Evolutionary conservation across 192 early-diverging fungal genomes (phyloP), one percentile per base, ranked within the genome.

Genomic region (Coemansia sp.): DNA sequence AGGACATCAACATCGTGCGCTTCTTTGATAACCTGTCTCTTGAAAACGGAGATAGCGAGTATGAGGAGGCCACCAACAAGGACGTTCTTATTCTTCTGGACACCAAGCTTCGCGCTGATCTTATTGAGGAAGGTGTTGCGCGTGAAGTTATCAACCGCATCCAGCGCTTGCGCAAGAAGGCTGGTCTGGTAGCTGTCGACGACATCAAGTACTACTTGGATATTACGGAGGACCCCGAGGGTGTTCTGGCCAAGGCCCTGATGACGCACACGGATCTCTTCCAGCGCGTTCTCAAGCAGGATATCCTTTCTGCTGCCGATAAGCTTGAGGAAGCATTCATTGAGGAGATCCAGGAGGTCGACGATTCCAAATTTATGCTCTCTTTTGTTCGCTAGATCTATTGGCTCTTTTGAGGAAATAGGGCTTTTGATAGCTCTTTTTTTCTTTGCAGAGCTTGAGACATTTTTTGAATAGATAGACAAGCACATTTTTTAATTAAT

Each of bases 71-170:
- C 45, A 85, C 82, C 9, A 91, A 93, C 68, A 88, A 86, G 74
- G 91, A 94, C 56, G 92, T 92, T 8, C 77, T 99, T 22, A 90
- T 98, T 57, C 86, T 99, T 67, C 73, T 99, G 71, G 95, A 98
- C 77, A 84, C 84, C 21, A 88, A 89, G 67, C 67, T 88, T n/a
- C 93, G 95, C 73, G 79, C 89, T 45, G 88, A 88, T 60, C 81
- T 99, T 45, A 85, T 94, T 66, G 87, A 93, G 63, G 96, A 98
- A 79, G 95, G 94, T 41, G 68, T 90, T 51, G 97, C 97, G 12
- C 89, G 97, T 54, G 97, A 99, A 85, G 74, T 99, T 60, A 89
- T 98, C 64, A 99, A 99, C 89, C 90, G 97, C 69, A 91, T 97
- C 13, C 97, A 99, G 85, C 87, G 94, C 62, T 74, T 96, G 67